Evolutionary conservation across 2,329 filamentous ascomycete species (phyloP).

Genomic region (Exophiala alcalophila): DNA sequence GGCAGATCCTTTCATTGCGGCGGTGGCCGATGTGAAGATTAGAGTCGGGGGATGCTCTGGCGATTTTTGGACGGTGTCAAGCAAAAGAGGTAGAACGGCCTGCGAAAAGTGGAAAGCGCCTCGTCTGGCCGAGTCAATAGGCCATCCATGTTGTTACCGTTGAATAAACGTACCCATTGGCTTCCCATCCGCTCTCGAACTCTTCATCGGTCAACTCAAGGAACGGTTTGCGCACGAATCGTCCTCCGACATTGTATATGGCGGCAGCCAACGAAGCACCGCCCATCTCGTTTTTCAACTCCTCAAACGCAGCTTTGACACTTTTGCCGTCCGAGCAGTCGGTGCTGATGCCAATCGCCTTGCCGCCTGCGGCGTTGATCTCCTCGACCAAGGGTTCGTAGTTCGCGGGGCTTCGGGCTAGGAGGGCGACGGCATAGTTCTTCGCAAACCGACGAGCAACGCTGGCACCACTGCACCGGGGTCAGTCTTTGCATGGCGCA

Average conservation of each 20-base stretch:
- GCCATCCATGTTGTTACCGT: slow-evolving; percentile 1
- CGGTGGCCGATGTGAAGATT: slow-evolving; percentile 84
- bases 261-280: slow-evolving; percentile 49
- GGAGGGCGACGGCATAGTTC: slow-evolving; percentile 57
- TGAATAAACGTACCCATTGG: slow-evolving; percentile 45
- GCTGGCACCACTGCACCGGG: slow-evolving; percentile 49
- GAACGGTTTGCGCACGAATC: slow-evolving; percentile 59
- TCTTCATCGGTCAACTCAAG: slow-evolving; percentile 59
- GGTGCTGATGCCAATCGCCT: slow-evolving; percentile 59
- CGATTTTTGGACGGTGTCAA: slow-evolving; percentile 55
- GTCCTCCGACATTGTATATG: slow-evolving; percentile 60
- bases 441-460: slow-evolving; percentile 60
- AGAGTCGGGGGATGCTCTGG: slow-evolving; percentile 68
- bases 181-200: slow-evolving; percentile 51
- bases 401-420: slow-evolving; percentile 58
- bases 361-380: slow-evolving; percentile 58
- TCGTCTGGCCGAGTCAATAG: slow-evolving; percentile 31
- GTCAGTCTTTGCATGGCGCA: not conserved
- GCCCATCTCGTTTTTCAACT: slow-evolving; percentile 54
- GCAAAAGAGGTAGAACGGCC: slow-evolving; percentile 65
- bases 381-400: slow-evolving; percentile 56
- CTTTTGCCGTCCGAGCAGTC: slow-evolving; percentile 55
- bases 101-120: slow-evolving; percentile 78
- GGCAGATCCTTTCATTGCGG: slow-evolving; percentile 69
- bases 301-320: slow-evolving; percentile 52